Evolutionary conservation across 345 rosid species (phyloP), one percentile per base, ranked within the genome.

Genomic region (Geranium rotundifolium): DNA sequence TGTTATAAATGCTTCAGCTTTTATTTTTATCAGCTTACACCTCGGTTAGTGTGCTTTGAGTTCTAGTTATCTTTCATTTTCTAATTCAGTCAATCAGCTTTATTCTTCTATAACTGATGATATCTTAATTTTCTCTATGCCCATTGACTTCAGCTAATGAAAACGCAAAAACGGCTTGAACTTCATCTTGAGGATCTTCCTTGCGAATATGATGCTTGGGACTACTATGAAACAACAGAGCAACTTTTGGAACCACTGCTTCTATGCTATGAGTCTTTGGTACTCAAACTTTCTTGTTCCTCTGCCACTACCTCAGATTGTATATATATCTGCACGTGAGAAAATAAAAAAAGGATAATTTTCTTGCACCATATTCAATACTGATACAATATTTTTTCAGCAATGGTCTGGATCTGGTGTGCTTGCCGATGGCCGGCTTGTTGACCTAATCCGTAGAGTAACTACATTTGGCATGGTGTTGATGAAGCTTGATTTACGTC

Each of bases 401-500:
- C 91, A 93, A 82, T 86, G 81, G 63, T 84, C 91, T 60, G 99
- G 90, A n/a, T 85, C 96, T 68, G 89, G 90, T 27, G 79, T 88
- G 64, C 75, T 93, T 63, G 96, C 99, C 71, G 97, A 90, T 79
- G 99, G 99, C 54, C 73, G 85, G 63, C 87, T 93, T 62, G 95
- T 88, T 76, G 99, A 93, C 76, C 78, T 93, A 54, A 93, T 93
- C 64, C 82, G 99, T 57, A 87, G 89, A 79, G 97, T 88, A 75
- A 76, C 88, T 69, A 84, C 95, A 1, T 90, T 93, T 69, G 96
- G 99, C 17, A 84, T 90, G 90, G 90, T 86, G 63, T 77, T 93
- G 68, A 84, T 90, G 84, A 93, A 93, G 87, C 93, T 90, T 30
- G 99, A 93, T 71, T 83, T 93, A 83, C 97, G 97, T 12, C 96